Evolutionary conservation across 179 eudicot species (phyloP), one percentile per base, ranked within the genome.

Genomic region (Gypsophila paniculata): DNA sequence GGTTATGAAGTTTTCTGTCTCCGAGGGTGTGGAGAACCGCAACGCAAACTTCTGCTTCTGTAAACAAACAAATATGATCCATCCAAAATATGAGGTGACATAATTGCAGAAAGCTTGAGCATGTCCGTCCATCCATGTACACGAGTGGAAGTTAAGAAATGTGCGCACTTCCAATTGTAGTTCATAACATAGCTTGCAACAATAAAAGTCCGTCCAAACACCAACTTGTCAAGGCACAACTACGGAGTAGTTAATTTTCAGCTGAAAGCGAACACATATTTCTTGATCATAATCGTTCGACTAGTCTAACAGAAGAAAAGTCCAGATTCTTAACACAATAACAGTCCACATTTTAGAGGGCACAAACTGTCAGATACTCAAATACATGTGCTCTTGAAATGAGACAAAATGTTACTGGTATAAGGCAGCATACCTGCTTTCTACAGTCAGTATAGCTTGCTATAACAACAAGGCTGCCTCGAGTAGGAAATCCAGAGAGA

Each of bases 11-110:
- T 75, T 55, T 79, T 84, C 86, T 68, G 74, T 39, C 62, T 84
- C 89, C 72, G 73, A 61, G 68, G 51, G 55, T 46, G 80, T 65
- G 68, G 80, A 70, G 83, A 93, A 93, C 69, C 84, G 80, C 79
- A 93, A 48, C 23, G 83, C 93, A 83, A 93, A 93, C 84, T 93
- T 93, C 82, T 93, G 96, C 71, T 79, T 84, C 98, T 93, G 96
- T 72, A 85, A 70, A 61, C 58, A 70, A 70, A 48, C 65, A 71
- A 51, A 78, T 48, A 44, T n/a, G 11, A 52, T 13, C 4, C n/a
- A 15, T 22, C 7, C 13, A 63, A n/a, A 58, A 23, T 6, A 48
- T 26, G 38, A 55, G 71, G 23, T 39, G 25, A 34, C n/a, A 38
- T 46, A 42, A 61, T 26, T 2, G 26, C 57, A 36, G n/a, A 13